Conservation (phyloP, 345 rosid genomes). For the Garcia nutans region DNA sequence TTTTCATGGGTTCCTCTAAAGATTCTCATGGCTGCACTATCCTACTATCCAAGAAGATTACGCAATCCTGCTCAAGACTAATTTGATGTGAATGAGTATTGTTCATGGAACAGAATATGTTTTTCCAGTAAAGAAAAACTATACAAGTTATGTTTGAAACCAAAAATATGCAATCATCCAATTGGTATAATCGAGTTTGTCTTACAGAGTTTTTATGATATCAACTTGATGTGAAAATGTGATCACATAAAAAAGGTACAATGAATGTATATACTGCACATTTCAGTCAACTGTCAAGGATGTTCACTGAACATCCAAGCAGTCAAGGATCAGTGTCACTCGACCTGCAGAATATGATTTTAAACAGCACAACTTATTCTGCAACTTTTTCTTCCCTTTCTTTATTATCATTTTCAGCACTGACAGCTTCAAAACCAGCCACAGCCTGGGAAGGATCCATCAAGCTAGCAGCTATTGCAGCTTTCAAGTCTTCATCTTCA, state of each 20-base stretch:
- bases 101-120: not conserved
- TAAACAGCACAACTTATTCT: conserved; percentile 22
- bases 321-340: conserved; percentile 21
- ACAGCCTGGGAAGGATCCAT: conserved; percentile 56
- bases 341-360: not conserved
- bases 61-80: too few species aligned
- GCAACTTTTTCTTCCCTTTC: conserved; percentile 28
- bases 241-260: conserved; percentile 1
- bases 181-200: not conserved
- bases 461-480: conserved; percentile 90
- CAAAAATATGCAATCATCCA: not conserved
- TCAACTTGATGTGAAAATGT: not conserved
- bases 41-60: too few species aligned
- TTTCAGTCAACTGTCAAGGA: conserved; percentile 15
- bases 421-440: conserved; percentile 28
- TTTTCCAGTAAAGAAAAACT: not conserved
- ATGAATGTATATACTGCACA: conserved; percentile 25
- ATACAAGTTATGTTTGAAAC: not conserved
- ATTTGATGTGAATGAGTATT: too few species aligned
- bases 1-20: too few species aligned
- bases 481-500: conserved; percentile 83
- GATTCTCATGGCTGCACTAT: too few species aligned
- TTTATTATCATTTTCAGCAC: conserved; percentile 12
- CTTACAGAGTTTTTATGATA: conserved; percentile 12
- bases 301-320: conserved; percentile 15